Percentiles rank a stretch among this genome's conserved stretches.
Evolutionary conservation across 257 asterid genomes (phyloP).

Genomic region (Capsicum chinense): DNA sequence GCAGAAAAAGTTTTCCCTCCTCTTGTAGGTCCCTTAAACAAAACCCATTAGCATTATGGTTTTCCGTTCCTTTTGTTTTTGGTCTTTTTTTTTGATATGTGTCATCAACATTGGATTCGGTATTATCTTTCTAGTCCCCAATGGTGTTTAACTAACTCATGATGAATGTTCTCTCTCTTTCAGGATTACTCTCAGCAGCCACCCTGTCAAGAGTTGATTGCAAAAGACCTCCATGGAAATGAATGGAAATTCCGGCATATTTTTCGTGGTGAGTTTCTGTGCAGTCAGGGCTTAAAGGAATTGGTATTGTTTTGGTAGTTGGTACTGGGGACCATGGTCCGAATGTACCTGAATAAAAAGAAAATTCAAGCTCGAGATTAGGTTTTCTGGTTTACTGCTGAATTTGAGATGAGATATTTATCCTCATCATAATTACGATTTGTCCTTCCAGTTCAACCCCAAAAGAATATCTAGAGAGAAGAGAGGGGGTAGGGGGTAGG

Average conservation of each 20-base stretch:
- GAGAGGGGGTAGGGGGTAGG: no score
- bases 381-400: constrained; percentile 11
- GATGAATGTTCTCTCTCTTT: constrained; percentile 25
- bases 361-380: background rate
- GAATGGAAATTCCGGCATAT: constrained; percentile 98
- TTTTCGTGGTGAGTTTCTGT: constrained; percentile 70
- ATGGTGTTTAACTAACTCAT: constrained; percentile 19
- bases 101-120: background rate
- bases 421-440: constrained; percentile 9
- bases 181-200: constrained; percentile 95
- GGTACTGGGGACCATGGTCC: background rate
- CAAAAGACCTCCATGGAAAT: constrained; percentile 95
- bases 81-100: background rate
- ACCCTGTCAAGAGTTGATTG: constrained; percentile 87
- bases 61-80: constrained; percentile 13
- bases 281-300: background rate
- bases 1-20: constrained; percentile 99
- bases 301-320: background rate
- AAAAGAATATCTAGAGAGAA: background rate
- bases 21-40: constrained; percentile 58
- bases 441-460: constrained; percentile 3
- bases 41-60: constrained; percentile 12
- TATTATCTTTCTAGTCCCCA: constrained; percentile 7
- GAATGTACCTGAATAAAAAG: background rate
- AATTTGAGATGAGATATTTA: background rate